These are phyloP conservation scores for Trapa bicornis DNA, from an alignment of 345 rosid species.

Conservation along the genomic window DNA sequence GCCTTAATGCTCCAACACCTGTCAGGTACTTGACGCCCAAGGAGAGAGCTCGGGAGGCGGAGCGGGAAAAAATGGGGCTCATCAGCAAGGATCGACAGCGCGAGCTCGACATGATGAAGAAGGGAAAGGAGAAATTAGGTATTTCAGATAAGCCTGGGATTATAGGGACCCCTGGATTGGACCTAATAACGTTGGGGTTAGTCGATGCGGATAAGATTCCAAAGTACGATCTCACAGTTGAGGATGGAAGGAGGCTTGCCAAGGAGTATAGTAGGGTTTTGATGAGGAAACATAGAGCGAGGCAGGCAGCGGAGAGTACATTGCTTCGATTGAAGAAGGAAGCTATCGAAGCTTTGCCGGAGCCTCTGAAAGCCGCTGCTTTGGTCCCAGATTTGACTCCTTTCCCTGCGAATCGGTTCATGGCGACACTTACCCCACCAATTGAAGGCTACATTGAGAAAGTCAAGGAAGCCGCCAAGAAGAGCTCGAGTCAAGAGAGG, in stretches of 20 bases:
- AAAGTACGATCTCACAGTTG: conserved; percentile 69
- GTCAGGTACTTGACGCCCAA: conserved; percentile 53
- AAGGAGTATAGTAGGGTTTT: conserved; percentile 76
- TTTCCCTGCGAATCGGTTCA: conserved; percentile 55
- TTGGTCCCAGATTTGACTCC: conserved; percentile 71
- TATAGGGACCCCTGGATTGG: conserved; percentile 67
- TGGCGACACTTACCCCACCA: conserved; percentile 92
- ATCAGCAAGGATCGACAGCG: conserved; percentile 49
- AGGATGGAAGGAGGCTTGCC: conserved; percentile 69
- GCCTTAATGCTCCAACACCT: conserved; percentile 70
- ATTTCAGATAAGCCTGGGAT: conserved; percentile 48
- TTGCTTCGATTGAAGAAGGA: conserved; percentile 47
- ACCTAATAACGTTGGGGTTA: conserved; percentile 55
- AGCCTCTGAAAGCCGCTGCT: conserved; percentile 47
- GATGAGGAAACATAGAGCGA: conserved; percentile 67
- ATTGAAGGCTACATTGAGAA: conserved; percentile 86
- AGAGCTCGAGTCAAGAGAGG: conserved; percentile 58
- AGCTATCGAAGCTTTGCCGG: conserved; percentile 78
- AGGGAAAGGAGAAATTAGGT: conserved; percentile 36
- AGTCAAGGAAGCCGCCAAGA: conserved; percentile 66
- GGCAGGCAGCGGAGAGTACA: conserved; percentile 55
- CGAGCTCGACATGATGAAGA: conserved; percentile 60
- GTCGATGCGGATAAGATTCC: conserved; percentile 69
- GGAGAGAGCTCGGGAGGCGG: conserved; percentile 53
- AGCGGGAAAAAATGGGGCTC: conserved; percentile 62